Evolutionary conservation across 2,329 filamentous ascomycete species (phyloP), one percentile per base, ranked within the genome.

Genomic region (Lachnellula hyalina): DNA sequence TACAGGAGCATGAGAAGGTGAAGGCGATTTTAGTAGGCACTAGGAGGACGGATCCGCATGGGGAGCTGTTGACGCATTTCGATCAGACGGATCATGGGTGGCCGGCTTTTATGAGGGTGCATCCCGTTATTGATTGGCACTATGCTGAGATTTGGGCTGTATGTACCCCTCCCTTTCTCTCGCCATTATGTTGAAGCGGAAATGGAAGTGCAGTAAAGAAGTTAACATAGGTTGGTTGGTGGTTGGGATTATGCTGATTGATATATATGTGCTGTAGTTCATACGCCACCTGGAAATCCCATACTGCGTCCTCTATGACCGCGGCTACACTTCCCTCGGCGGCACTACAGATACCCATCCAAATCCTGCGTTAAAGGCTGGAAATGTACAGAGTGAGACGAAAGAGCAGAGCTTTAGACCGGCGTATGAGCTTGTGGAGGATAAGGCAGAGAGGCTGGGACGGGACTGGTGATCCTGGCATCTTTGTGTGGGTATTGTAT

Each of bases 51-150:
- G 94, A 99, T 72, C 94, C 94, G 6, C 91, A 97, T 70, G 90
- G 93, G 47, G 85, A 84, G 63, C 76, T 79, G 15, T 71, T 99
- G 65, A 87, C 81, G 40, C 84, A 89, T 72, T 97, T 97, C 68
- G 89, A 96, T 68, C 81, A 80, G 49, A 99, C 94, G 4, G 94
- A 97, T 72, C 77, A 81, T 36, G 91, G 87, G 2, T 99, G 94
- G 94, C 94, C 94, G 36, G 75, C 79, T 44, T 96, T 97, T 67
- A 92, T 97, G 85, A 83, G 94, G 55, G 80, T 97, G 57, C 91
- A 99, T 72, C 93, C 94, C 0, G 89, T 99, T 9, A 92, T 99
- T 67, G 94, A 99, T 72, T 99, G 94, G 94, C 90, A 94, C 70
- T 96, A 96, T 71, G 82, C 84, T 11, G 93, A 97, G 71, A 93